Evolutionary conservation across 1,284 basidiomycete genomes (phyloP), one percentile per base, ranked within the genome.

Genomic region (Cryptococcus deneoformans): DNA sequence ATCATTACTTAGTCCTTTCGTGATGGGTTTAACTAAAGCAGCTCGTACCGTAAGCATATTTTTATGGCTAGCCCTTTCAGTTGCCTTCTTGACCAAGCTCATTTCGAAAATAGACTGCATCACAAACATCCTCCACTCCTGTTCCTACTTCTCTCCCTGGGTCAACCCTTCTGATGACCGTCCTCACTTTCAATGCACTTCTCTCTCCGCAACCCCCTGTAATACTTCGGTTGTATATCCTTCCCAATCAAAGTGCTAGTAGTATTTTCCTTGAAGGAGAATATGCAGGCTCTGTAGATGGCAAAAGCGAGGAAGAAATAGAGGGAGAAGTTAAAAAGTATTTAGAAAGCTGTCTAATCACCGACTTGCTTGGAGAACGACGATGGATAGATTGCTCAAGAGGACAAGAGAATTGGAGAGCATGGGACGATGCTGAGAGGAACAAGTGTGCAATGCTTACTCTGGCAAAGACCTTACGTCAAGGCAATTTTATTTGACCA

Each of bases 181-280:
- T 64, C 6, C 53, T 72, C 20, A 63, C 65, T 2, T 75, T 72
- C 60, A 66, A 65, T 16, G 55, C 66, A 5, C 57, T 64, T 8
- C 24, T 57, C 1, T 47, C 61, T 7, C 70, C 60, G 58, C 5
- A 14, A 38, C 57, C 46, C 9, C 47, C 60, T 6, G 54, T 75
- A 34, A 57, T 46, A 20, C 49, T 76, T 14, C 62, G 58, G 29
- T 52, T 74, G 8, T 69, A 73, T 57, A 66, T 61, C 42, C 58
- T 76, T 2, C 65, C 71, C 7, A 65, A 60, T 50, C 56, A 62
- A 8, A 51, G 50, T 2, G 63, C 70, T 12, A 46, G 58, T n/a
- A 65, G 63, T 16, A 70, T 76, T 50, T 67, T 72, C 57, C 63
- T 76, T 16, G 69, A 73, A 61, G 73, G 59, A 0, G 71, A 76